Conservation (phyloP, 1,284 basidiomycete genomes). For the Puccinia brachypodii region DNA sequence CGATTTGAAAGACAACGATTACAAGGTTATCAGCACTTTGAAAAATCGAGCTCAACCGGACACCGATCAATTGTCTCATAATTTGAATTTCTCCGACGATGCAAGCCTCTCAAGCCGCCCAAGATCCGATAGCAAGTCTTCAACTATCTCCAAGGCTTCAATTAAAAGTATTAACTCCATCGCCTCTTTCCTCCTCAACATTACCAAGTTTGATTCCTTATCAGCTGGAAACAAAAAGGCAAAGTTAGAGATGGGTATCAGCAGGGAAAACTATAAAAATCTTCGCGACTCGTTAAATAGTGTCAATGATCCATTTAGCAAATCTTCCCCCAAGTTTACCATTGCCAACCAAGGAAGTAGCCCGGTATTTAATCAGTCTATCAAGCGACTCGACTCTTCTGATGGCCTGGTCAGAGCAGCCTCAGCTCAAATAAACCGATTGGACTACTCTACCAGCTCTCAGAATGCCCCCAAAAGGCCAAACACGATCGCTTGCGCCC, state of each 20-base stretch:
- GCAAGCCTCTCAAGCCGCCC: background rate
- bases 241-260: constrained; percentile 26
- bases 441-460: constrained; percentile 3
- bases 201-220: constrained; percentile 22
- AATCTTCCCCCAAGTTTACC: background rate
- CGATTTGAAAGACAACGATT: background rate
- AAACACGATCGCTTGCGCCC: constrained; percentile 27
- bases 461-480: constrained; percentile 12
- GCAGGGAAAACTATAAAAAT: constrained; percentile 37
- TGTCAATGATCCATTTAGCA: constrained; percentile 19
- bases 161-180: constrained; percentile 44
- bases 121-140: constrained; percentile 43
- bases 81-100: background rate
- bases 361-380: background rate
- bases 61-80: background rate
- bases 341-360: background rate
- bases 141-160: constrained; percentile 39
- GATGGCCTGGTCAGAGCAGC: background rate
- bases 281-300: constrained; percentile 19
- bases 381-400: constrained; percentile 4
- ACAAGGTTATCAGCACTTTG: constrained; percentile 7
- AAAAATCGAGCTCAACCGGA: constrained; percentile 6
- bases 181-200: constrained; percentile 25
- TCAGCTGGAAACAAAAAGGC: constrained; percentile 16
- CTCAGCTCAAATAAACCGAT: constrained; percentile 1